phyloP scores from a whole-genome alignment of 2,329 filamentous ascomycete genomes.

The Fusarium pseudograminearum region DNA sequence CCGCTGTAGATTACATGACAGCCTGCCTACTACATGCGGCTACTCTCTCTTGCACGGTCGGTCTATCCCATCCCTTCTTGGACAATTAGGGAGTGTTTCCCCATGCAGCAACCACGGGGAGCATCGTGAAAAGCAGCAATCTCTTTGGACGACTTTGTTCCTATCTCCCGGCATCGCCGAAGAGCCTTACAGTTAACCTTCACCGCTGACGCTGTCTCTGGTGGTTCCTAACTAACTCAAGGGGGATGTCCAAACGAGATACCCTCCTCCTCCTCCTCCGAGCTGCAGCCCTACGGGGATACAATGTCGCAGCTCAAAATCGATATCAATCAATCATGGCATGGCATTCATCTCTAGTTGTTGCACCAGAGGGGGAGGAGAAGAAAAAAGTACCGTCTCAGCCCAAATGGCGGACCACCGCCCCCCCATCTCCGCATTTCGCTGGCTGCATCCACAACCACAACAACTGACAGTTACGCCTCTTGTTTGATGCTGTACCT shows the following conservation, averaged over 20 bases:
- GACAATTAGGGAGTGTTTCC: not conserved
- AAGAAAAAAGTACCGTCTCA: not conserved
- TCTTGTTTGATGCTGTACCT: not conserved
- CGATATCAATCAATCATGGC: conserved; percentile 1
- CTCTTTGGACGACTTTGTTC: conserved; percentile 21
- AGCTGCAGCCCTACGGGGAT: conserved; percentile 45
- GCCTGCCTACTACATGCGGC: conserved; percentile 29
- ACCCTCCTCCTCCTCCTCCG: conserved; percentile 24
- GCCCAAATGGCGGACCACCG: conserved; percentile 24
- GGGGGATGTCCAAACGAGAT: conserved; percentile 8
- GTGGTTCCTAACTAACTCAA: not conserved
- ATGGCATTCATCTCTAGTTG: not conserved
- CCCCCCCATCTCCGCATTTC: conserved; percentile 11
- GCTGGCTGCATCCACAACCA: conserved; percentile 5
- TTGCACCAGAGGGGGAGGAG: not conserved
- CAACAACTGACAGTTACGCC: conserved; percentile 6
- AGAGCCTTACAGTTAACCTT: conserved; percentile 38
- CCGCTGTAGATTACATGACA: not conserved
- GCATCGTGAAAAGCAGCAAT: conserved; percentile 30
- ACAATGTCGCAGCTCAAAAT: not conserved
- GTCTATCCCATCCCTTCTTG: not conserved
- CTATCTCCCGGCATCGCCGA: conserved; percentile 43
- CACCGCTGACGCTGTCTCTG: conserved; percentile 36
- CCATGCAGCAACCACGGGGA: conserved; percentile 29
- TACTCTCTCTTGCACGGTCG: not conserved